Evolutionary conservation across 768 basidiomycete species (phyloP).

Genomic region (Agrocybe pediades): DNA sequence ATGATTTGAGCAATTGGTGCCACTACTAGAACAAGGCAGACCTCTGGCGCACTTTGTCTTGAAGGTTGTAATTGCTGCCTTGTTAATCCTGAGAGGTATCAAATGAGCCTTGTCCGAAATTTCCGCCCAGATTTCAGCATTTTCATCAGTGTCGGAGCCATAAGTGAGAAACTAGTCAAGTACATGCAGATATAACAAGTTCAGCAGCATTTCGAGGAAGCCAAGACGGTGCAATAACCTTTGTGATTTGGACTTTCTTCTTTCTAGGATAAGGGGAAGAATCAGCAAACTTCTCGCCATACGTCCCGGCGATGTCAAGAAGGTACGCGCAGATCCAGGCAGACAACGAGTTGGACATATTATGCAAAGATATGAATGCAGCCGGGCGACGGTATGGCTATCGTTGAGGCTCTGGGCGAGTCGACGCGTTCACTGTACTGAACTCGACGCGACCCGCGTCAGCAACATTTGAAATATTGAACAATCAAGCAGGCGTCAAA

Average conservation of each 20-base stretch:
- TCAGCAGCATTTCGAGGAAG: constrained; percentile 3
- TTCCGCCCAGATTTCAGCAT: constrained; percentile 62
- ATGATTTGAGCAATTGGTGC: neutral
- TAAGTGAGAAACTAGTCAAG: constrained; percentile 59
- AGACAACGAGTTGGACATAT: constrained; percentile 37
- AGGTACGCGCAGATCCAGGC: constrained; percentile 66
- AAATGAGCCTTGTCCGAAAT: constrained; percentile 57
- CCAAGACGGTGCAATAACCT: constrained; percentile 34
- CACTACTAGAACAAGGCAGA: neutral
- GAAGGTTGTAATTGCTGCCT: constrained; percentile 47
- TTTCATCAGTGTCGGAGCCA: constrained; percentile 35
- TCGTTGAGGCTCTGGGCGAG: no score
- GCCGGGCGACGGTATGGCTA: no score
- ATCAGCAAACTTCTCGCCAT: constrained; percentile 46
- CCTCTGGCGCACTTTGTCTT: constrained; percentile 34
- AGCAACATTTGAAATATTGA: no score
- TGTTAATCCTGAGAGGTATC: constrained; percentile 57
- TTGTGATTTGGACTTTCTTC: constrained; percentile 60
- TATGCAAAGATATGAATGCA: no score
- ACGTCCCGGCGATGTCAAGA: constrained; percentile 46
- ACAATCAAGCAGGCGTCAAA: no score
- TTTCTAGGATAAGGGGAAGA: constrained; percentile 35
- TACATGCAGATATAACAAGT: constrained; percentile 1
- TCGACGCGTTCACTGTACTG: no score
- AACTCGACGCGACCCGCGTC: no score